Evolutionary conservation across 805 yeast species (phyloP), one percentile per base, ranked within the genome.

Genomic region (Blastobotrys americana): DNA sequence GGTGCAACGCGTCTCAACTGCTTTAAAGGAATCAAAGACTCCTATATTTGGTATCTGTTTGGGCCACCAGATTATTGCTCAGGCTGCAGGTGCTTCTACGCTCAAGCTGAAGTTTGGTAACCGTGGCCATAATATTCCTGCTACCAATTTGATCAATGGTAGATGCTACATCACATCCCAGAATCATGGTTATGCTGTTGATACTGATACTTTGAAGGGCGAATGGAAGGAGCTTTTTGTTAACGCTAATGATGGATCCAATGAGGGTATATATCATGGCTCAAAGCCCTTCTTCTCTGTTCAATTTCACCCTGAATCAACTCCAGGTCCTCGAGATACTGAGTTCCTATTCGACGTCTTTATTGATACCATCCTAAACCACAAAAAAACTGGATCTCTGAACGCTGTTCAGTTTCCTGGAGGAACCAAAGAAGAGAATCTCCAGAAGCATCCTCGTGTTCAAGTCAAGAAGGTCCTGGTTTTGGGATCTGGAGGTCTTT

Each of bases 241-340:
- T 39, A 93, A 93, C 62, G 86, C 97, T 49, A 93, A 93, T 63
- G 99, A 93, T 69, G 90, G 89, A 45, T 88, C 97, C 33, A 93
- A 93, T 67, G 99, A 93, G 74, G 99, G 99, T 80, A 87, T 93
- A 52, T 90, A 87, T 72, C 86, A 90, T 69, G 76, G 82, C 36
- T 73, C 78, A 53, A 74, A 83, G 66, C 98, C 99, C 34, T 83
- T 74, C 64, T 93, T 93, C 75, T 93, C 98, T 13, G 97, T 93
- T 40, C 99, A 93, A 73, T 90, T 93, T 76, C 99, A 93, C 66
- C 99, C 99, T 20, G 99, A 93, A 73, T 86, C 97, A 19, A 87
- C 96, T 41, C 97, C 98, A 39, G 99, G 99, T 65, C 99, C 99
- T 65, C 80, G 96, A 65, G 99, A 93, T 66, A 93, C 98, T 42